These are phyloP conservation scores for Conoideocrella luteorostrata DNA, from an alignment of 2,329 filamentous ascomycete species.

Conservation along the genomic window DNA sequence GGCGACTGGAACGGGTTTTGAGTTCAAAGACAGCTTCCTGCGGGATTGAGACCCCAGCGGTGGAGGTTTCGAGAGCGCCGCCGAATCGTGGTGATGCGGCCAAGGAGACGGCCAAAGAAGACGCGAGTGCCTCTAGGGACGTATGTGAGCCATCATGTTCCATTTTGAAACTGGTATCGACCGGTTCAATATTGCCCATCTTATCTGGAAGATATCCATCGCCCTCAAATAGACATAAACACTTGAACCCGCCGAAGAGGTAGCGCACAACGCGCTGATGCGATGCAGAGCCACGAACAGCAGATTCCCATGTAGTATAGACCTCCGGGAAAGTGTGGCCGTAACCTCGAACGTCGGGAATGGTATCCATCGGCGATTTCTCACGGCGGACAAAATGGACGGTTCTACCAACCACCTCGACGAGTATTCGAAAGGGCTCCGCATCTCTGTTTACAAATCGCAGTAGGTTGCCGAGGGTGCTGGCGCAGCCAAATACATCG, in stretches of 20 bases:
- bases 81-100: too few species aligned
- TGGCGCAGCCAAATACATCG: constrained; percentile 50
- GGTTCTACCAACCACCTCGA: constrained; percentile 46
- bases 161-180: not conserved
- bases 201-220: constrained; percentile 19
- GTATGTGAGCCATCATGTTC: too few species aligned
- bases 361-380: constrained; percentile 50
- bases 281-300: constrained; percentile 47
- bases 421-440: constrained; percentile 47
- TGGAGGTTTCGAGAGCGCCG: not conserved
- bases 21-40: constrained; percentile 35
- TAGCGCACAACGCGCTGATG: constrained; percentile 44
- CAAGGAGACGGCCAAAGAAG: too few species aligned
- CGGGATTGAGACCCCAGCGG: constrained; percentile 17
- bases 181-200: not conserved
- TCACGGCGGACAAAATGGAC: constrained; percentile 56
- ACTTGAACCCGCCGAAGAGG: constrained; percentile 12
- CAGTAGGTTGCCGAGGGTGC: constrained; percentile 52
- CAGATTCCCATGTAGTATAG: constrained; percentile 57
- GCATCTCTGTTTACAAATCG: constrained; percentile 40
- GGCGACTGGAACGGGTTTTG: constrained; percentile 32
- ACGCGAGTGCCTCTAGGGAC: not conserved
- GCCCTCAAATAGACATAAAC: constrained; percentile 22
- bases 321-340: constrained; percentile 61
- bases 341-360: constrained; percentile 50